A percentile compares a stretch with the other conserved stretches of the same genome.
phyloP scores from a whole-genome alignment of 768 basidiomycete genomes.

The Lactarius psammicola region DNA sequence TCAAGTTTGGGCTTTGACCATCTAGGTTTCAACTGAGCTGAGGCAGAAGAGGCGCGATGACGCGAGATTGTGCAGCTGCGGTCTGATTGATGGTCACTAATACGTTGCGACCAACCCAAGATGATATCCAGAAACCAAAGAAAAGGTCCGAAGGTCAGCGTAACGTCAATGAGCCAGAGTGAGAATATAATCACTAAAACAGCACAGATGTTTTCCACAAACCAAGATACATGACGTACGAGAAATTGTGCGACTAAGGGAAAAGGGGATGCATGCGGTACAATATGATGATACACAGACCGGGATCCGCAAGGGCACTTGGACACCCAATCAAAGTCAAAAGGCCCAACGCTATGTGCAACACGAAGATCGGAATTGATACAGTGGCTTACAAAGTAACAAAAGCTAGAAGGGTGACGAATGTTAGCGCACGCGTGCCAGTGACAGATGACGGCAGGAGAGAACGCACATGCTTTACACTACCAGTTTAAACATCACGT shows the following conservation, averaged over 20 bases:
- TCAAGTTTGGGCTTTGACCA: not conserved
- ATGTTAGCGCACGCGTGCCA: not conserved
- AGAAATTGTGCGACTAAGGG: not conserved
- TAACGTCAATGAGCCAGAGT: not conserved
- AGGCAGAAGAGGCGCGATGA: too few species aligned
- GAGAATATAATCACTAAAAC: not conserved
- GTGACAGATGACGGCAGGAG: too few species aligned
- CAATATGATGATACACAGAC: slow-evolving; percentile 19
- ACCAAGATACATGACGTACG: slow-evolving; percentile 13
- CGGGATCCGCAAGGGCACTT: not conserved
- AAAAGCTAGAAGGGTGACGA: slow-evolving; percentile 10
- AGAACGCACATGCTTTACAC: slow-evolving; percentile 24
- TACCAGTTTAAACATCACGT: slow-evolving; percentile 3
- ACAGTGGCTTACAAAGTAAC: slow-evolving; percentile 25
- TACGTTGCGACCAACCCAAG: not conserved
- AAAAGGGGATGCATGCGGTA: slow-evolving; percentile 1
- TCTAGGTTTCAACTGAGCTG: not conserved
- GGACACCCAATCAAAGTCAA: slow-evolving; percentile 2
- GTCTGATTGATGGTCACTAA: not conserved
- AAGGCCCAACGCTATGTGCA: slow-evolving; percentile 19
- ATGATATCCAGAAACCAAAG: not conserved
- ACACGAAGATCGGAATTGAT: slow-evolving; percentile 23
- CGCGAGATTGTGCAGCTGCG: not conserved
- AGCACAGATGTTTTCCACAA: slow-evolving; percentile 9
- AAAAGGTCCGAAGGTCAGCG: not conserved